These are phyloP conservation scores for Colletotrichum sp. DNA, from an alignment of 2,329 filamentous ascomycete species.

Conservation along the genomic window DNA sequence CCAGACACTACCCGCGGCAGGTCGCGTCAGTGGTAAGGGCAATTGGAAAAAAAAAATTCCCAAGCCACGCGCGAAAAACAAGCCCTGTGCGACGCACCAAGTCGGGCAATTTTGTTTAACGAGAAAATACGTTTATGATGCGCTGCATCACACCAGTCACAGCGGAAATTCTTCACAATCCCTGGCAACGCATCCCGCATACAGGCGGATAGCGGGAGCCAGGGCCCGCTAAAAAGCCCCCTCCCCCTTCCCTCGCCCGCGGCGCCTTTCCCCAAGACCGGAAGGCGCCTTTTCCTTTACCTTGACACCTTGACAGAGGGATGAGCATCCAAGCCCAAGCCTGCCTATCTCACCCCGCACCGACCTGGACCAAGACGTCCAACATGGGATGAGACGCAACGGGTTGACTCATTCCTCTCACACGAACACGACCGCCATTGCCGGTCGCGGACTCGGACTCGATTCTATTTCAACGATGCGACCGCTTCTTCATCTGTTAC, in stretches of 20 bases:
- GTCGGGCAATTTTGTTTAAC: neutral
- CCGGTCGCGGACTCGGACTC: neutral
- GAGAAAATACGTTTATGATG: constrained; percentile 12
- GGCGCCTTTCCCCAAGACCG: neutral
- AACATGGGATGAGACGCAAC: neutral
- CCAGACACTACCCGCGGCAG: neutral
- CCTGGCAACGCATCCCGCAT: constrained; percentile 2
- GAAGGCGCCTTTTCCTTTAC: neutral
- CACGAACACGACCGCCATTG: neutral
- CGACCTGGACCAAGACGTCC: neutral
- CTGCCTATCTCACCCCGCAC: neutral
- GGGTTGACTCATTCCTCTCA: constrained; percentile 13
- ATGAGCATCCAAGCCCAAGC: neutral
- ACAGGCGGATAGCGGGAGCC: neutral
- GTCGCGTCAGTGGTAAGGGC: neutral
- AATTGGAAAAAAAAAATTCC: neutral
- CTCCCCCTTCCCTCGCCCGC: neutral
- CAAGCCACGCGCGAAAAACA: neutral
- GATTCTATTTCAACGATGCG: neutral
- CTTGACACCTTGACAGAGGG: neutral
- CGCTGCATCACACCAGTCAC: constrained; percentile 13
- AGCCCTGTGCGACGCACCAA: constrained; percentile 12
- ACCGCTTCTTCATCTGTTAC: neutral
- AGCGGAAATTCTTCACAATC: constrained; percentile 7
- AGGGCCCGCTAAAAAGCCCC: neutral